Conservation (phyloP, 768 basidiomycete species). For the Boletus insuetus region DNA sequence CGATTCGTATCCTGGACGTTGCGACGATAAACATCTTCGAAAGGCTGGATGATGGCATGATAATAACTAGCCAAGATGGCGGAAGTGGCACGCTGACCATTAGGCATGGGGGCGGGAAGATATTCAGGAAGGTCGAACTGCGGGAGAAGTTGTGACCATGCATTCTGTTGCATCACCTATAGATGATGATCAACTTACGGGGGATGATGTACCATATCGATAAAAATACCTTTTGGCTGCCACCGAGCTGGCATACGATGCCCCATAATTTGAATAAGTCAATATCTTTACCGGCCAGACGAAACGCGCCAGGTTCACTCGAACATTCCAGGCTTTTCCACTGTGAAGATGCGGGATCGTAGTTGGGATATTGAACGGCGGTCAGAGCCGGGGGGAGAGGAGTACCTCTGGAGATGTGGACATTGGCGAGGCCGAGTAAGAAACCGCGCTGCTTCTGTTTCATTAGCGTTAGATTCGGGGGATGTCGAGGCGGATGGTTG, state of each 20-base stretch:
- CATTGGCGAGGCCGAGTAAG: conserved; percentile 53
- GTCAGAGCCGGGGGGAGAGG: conserved; percentile 78
- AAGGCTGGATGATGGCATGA: conserved; percentile 58
- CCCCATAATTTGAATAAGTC: conserved; percentile 76
- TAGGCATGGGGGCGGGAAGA: conserved; percentile 44
- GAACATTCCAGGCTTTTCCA: conserved; percentile 69
- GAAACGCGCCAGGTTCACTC: conserved; percentile 58
- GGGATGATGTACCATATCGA: conserved; percentile 12
- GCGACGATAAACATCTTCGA: conserved; percentile 68
- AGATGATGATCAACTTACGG: conserved; percentile 10
- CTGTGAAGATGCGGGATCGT: conserved; percentile 58
- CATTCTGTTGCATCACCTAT: conserved; percentile 50
- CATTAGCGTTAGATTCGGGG: conserved; percentile 33
- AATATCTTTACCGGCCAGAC: conserved; percentile 70
- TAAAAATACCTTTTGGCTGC: conserved; percentile 53
- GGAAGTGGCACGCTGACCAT: conserved; percentile 50
- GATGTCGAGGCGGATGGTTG: conserved; percentile 37
- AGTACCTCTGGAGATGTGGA: conserved; percentile 55
- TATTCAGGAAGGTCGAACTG: conserved; percentile 64
- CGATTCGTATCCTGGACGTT: conserved; percentile 60
- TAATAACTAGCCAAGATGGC: conserved; percentile 57
- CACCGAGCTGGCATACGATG: conserved; percentile 58
- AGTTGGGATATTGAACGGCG: conserved; percentile 53
- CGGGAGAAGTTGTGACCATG: conserved; percentile 53
- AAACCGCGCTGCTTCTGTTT: conserved; percentile 62